Percentiles rank a stretch among this genome's conserved stretches.
Conservation (phyloP, 2,329 filamentous ascomycete species). For the Verruconis gallopava region DNA sequence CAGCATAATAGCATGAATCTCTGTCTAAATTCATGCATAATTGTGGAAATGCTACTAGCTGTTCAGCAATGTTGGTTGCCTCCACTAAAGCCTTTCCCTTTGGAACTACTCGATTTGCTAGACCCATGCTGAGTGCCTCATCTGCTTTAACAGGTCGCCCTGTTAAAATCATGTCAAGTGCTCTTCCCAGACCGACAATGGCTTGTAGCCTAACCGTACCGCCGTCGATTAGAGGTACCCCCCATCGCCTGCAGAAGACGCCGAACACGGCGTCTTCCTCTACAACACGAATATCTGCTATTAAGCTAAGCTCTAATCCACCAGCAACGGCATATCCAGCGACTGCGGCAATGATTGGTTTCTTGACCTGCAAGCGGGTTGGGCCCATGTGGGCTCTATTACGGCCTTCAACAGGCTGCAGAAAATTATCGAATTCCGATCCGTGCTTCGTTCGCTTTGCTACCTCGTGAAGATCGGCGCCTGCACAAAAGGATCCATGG, state of each 20-base stretch:
- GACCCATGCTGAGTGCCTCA: constrained; percentile 79
- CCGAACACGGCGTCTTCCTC: constrained; percentile 82
- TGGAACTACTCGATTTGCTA: constrained; percentile 70
- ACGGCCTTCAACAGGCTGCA: constrained; percentile 37
- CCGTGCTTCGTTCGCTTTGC: constrained; percentile 11
- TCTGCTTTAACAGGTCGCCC: constrained; percentile 70
- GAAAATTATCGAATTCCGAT: constrained; percentile 79
- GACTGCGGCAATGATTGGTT: constrained; percentile 86
- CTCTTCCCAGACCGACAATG: constrained; percentile 59
- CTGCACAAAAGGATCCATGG: constrained; percentile 84
- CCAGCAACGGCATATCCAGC: constrained; percentile 94
- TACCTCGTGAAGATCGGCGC: constrained; percentile 90
- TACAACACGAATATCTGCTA: constrained; percentile 93
- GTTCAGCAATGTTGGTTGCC: constrained; percentile 65
- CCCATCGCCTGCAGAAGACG: constrained; percentile 92
- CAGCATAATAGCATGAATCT: constrained; percentile 35
- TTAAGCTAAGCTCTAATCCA: constrained; percentile 91
- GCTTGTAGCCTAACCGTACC: constrained; percentile 50
- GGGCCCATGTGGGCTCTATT: constrained; percentile 36
- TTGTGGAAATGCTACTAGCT: constrained; percentile 38
- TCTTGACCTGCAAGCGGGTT: constrained; percentile 55
- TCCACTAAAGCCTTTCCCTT: constrained; percentile 73
- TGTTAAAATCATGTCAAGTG: constrained; percentile 85
- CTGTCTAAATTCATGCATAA: constrained; percentile 40
- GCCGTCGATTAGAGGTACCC: constrained; percentile 80